A percentile compares a stretch with the other conserved stretches of the same genome.
Conservation (phyloP, 2,329 filamentous ascomycete species). For the Trichophyton simii region DNA sequence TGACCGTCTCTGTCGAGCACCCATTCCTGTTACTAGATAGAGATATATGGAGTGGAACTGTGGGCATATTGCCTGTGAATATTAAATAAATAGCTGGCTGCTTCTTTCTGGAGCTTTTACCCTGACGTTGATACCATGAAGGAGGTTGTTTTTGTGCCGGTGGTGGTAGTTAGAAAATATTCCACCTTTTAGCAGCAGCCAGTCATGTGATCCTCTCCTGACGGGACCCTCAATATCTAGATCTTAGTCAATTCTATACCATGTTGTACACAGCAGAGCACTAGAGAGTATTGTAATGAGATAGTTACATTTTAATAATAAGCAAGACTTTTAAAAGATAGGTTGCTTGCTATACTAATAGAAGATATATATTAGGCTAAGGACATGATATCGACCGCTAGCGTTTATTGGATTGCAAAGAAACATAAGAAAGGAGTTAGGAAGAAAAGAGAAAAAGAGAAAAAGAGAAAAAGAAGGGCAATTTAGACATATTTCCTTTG, state of each 20-base stretch:
- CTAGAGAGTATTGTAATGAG: background rate
- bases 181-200: background rate
- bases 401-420: background rate
- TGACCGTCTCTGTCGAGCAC: background rate
- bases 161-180: too few species aligned
- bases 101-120: too few species aligned
- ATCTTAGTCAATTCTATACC: background rate
- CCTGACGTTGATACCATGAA: too few species aligned
- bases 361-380: background rate
- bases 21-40: slow-evolving; percentile 9
- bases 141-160: too few species aligned
- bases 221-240: background rate
- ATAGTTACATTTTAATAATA: too few species aligned
- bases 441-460: background rate
- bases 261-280: background rate
- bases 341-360: background rate
- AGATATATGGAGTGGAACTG: slow-evolving; percentile 28
- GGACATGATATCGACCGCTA: background rate
- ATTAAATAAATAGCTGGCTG: too few species aligned
- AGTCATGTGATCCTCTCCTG: background rate
- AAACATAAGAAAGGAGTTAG: background rate
- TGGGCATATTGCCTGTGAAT: slow-evolving; percentile 24
- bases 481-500: background rate
- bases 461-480: background rate
- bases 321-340: background rate